These are phyloP conservation scores for Hydnum rufescens DNA, from an alignment of 768 basidiomycete genomes.

Conservation along the genomic window DNA sequence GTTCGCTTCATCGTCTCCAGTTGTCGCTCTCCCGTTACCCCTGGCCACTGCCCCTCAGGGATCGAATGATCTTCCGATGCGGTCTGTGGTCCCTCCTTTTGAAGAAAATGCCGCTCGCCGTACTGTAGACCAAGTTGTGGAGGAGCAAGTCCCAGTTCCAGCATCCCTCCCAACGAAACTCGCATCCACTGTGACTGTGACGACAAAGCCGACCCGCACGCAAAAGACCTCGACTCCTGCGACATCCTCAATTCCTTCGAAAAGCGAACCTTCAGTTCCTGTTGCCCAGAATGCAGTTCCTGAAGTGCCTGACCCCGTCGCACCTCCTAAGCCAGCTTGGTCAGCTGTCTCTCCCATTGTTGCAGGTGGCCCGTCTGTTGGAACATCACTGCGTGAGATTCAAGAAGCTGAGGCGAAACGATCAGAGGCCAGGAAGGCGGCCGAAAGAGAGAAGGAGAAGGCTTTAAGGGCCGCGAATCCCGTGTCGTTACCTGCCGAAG, in stretches of 20 bases:
- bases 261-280: neutral
- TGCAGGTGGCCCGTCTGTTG: slow-evolving; percentile 3
- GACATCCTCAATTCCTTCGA: neutral
- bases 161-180: neutral
- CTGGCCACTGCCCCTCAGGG: neutral
- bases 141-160: neutral
- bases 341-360: slow-evolving; percentile 10
- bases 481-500: slow-evolving; percentile 13
- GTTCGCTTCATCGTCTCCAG: neutral
- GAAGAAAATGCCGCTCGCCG: neutral
- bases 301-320: slow-evolving; percentile 10
- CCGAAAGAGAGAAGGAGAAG: slow-evolving; percentile 39
- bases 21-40: neutral
- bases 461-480: slow-evolving; percentile 25
- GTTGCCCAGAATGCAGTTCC: neutral
- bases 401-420: slow-evolving; percentile 83
- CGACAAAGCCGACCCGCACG: neutral
- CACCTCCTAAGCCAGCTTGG: slow-evolving; percentile 38
- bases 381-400: slow-evolving; percentile 71
- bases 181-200: neutral
- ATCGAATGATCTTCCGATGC: neutral
- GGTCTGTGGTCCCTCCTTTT: neutral
- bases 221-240: neutral
- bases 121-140: neutral
- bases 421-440: slow-evolving; percentile 49